Evolutionary conservation across 2,329 filamentous ascomycete species (phyloP).

Genomic region (Clonostachys chloroleuca): DNA sequence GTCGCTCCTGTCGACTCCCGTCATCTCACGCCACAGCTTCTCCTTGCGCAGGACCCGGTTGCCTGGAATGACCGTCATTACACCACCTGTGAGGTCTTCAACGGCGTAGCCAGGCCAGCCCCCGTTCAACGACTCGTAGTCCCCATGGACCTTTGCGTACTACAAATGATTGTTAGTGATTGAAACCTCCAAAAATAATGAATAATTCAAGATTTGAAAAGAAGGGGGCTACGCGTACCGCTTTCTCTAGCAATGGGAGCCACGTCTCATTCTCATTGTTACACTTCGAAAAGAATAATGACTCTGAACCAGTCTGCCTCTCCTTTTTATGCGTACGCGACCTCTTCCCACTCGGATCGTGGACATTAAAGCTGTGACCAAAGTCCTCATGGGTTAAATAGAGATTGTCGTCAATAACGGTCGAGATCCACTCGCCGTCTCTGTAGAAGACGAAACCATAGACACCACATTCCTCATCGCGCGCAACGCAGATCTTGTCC

Average conservation of each 20-base stretch:
- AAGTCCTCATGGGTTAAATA: slow-evolving; percentile 29
- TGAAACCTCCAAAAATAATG: neutral
- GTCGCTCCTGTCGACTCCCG: slow-evolving; percentile 45
- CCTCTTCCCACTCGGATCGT: slow-evolving; percentile 39
- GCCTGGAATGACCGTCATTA: slow-evolving; percentile 49
- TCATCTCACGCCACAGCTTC: slow-evolving; percentile 65
- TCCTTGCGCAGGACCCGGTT: slow-evolving; percentile 62
- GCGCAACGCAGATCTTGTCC: slow-evolving; percentile 61
- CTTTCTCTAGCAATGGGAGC: slow-evolving; percentile 70
- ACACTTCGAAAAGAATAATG: slow-evolving; percentile 67
- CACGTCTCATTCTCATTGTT: slow-evolving; percentile 68
- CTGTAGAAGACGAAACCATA: slow-evolving; percentile 73
- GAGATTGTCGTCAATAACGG: slow-evolving; percentile 68
- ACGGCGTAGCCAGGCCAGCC: slow-evolving; percentile 55
- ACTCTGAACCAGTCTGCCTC: slow-evolving; percentile 64
- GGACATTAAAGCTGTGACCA: slow-evolving; percentile 25
- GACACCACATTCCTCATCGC: slow-evolving; percentile 63
- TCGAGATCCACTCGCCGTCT: slow-evolving; percentile 67
- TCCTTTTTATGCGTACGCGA: slow-evolving; percentile 56
- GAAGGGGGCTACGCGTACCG: slow-evolving; percentile 19
- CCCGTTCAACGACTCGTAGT: slow-evolving; percentile 64
- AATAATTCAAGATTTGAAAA: neutral
- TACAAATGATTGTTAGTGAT: slow-evolving; percentile 5
- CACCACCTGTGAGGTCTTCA: slow-evolving; percentile 49
- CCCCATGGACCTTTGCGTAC: slow-evolving; percentile 72